Percentiles rank a stretch among this genome's conserved stretches.
These are phyloP conservation scores for Ophiocordyceps robertsii DNA, from an alignment of 2,329 filamentous ascomycete species.

Conservation along the genomic window DNA sequence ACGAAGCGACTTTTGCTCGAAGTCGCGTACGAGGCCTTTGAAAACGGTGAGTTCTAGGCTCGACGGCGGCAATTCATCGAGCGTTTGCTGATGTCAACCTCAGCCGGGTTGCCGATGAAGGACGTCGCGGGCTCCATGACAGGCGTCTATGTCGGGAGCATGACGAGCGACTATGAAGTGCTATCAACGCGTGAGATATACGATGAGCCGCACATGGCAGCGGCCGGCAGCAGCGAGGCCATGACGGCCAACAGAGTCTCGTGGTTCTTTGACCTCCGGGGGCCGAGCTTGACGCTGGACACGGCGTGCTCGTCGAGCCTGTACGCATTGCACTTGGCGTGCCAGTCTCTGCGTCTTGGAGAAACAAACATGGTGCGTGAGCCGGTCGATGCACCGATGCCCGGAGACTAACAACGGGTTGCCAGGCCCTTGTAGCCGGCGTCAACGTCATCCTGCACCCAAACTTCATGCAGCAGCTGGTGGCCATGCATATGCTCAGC, in stretches of 20 bases:
- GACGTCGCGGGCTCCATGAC: slow-evolving; percentile 10
- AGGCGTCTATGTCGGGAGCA: slow-evolving; percentile 14
- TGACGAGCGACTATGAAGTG: slow-evolving; percentile 13
- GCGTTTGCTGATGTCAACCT: not conserved
- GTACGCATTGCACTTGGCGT: not conserved
- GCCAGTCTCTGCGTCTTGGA: not conserved
- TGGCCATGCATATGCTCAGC: slow-evolving; percentile 20
- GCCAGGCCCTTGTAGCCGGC: slow-evolving; percentile 13
- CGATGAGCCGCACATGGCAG: slow-evolving; percentile 1
- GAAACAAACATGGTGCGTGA: not conserved
- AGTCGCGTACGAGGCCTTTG: slow-evolving; percentile 13
- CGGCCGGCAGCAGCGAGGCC: slow-evolving; percentile 10
- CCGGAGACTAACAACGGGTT: no score
- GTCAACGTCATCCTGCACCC: slow-evolving; percentile 16
- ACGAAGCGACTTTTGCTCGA: slow-evolving; percentile 14
- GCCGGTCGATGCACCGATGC: no score
- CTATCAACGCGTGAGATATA: slow-evolving; percentile 6
- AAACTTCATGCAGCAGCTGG: slow-evolving; percentile 12
- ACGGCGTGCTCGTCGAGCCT: not conserved
- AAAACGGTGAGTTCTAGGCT: slow-evolving; percentile 5
- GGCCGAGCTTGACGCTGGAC: not conserved
- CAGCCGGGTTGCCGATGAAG: slow-evolving; percentile 7
- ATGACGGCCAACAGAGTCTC: not conserved
- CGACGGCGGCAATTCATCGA: not conserved
- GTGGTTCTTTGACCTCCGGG: not conserved